Conservation (phyloP, 1,284 basidiomycete genomes). For the Irpex rosettiformis region DNA sequence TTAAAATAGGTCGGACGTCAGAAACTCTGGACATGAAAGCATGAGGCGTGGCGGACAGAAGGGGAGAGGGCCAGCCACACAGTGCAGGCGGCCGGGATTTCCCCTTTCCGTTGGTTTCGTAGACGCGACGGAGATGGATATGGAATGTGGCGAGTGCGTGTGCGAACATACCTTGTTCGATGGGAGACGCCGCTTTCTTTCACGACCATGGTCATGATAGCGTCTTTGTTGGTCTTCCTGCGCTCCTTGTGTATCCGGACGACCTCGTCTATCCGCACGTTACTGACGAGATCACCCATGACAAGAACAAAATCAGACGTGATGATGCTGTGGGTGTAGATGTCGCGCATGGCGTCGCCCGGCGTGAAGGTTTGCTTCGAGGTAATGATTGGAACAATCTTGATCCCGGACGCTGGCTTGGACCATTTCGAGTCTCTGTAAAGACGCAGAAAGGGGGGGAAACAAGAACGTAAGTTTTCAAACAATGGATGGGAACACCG, state of each 20-base stretch:
- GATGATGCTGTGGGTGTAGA: conserved; percentile 91
- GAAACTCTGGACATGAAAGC: neutral
- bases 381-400: conserved; percentile 85
- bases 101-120: neutral
- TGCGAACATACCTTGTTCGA: conserved; percentile 60
- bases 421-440: conserved; percentile 78
- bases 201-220: conserved; percentile 95
- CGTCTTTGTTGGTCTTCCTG: conserved; percentile 84
- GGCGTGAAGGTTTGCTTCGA: conserved; percentile 87
- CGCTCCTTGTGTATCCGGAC: conserved; percentile 88
- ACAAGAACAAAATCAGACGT: conserved; percentile 93
- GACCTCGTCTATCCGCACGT: conserved; percentile 86
- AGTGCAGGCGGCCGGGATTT: neutral
- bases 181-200: conserved; percentile 73
- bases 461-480: conserved; percentile 5
- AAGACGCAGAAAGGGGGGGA: conserved; percentile 8
- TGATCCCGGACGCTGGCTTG: conserved; percentile 70
- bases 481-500: neutral
- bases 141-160: conserved; percentile 5
- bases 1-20: neutral
- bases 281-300: conserved; percentile 92
- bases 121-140: neutral
- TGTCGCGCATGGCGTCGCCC: conserved; percentile 95
- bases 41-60: neutral
- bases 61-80: neutral